A percentile compares a stretch with the other conserved stretches of the same genome.
These are phyloP conservation scores for Mytilinidion resinicola DNA, from an alignment of 495 filamentous ascomycete genomes.

Conservation along the genomic window DNA sequence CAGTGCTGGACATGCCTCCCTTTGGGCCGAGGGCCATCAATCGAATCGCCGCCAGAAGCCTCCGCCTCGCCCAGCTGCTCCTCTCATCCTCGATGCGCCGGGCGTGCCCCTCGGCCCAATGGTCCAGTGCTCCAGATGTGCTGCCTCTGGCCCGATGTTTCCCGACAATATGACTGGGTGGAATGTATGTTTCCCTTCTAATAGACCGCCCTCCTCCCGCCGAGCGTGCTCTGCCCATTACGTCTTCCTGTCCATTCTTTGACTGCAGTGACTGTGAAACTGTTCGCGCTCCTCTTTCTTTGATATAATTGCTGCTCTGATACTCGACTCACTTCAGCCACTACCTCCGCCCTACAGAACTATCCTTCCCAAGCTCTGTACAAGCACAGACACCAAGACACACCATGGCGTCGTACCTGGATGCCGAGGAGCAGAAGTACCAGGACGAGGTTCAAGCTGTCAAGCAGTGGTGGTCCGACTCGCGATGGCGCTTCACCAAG, in stretches of 20 bases:
- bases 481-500: slow-evolving; percentile 88
- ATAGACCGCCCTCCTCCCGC: background rate
- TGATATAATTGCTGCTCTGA: background rate
- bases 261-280: background rate
- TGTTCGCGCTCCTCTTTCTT: background rate
- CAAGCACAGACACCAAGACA: too few species aligned
- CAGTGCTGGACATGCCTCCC: slow-evolving; percentile 5
- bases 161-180: background rate
- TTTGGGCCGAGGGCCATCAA: slow-evolving; percentile 26
- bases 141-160: slow-evolving; percentile 2
- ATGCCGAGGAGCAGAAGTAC: slow-evolving; percentile 74
- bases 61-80: too few species aligned
- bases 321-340: too few species aligned
- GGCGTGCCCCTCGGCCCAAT: background rate
- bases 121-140: background rate
- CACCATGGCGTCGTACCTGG: slow-evolving; percentile 36
- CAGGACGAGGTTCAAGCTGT: slow-evolving; percentile 75
- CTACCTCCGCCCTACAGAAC: too few species aligned
- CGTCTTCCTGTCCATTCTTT: background rate
- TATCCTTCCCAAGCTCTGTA: too few species aligned
- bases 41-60: too few species aligned
- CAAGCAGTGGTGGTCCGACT: slow-evolving; percentile 89
- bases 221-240: background rate
- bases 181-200: background rate
- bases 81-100: background rate